Evolutionary conservation across 1,139 yeast genomes (phyloP).

Genomic region (Spathaspora sp.): DNA sequence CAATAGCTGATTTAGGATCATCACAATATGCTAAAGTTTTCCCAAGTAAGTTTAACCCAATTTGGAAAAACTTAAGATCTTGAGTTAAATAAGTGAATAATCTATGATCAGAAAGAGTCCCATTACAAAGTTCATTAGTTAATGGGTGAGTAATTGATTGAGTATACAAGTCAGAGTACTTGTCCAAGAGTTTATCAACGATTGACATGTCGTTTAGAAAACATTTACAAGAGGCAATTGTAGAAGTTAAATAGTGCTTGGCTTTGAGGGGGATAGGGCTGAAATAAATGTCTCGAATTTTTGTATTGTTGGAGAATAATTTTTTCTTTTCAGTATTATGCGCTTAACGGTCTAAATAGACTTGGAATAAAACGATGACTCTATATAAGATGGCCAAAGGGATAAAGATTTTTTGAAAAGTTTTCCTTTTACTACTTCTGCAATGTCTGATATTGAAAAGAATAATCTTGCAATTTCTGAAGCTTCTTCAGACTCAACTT

Average conservation of each 20-base stretch:
- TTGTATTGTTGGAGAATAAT: neutral
- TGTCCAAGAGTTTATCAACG: slow-evolving; percentile 20
- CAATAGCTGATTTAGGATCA: slow-evolving; percentile 31
- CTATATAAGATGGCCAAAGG: neutral
- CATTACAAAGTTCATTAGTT: slow-evolving; percentile 47
- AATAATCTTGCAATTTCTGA: neutral
- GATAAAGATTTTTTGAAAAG: neutral
- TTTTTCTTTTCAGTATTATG: neutral
- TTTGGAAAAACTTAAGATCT: slow-evolving; percentile 48
- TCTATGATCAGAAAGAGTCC: slow-evolving; percentile 41
- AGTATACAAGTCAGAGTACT: slow-evolving; percentile 20
- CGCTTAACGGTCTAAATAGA: neutral
- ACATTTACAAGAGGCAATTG: neutral
- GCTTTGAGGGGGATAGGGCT: neutral
- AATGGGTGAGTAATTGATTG: slow-evolving; percentile 42
- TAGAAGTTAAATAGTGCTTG: neutral
- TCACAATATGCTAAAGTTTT: slow-evolving; percentile 47
- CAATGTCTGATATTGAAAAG: slow-evolving; percentile 1
- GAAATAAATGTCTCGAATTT: neutral
- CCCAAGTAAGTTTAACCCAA: slow-evolving; percentile 44
- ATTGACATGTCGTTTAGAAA: slow-evolving; percentile 5
- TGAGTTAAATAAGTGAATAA: slow-evolving; percentile 48
- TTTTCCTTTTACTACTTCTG: neutral
- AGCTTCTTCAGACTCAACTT: neutral
- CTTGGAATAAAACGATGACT: too few relatives aligned